These are phyloP conservation scores for Pythium oligandrum DNA, from an alignment of 352 stramenopile species.

Conservation along the genomic window DNA sequence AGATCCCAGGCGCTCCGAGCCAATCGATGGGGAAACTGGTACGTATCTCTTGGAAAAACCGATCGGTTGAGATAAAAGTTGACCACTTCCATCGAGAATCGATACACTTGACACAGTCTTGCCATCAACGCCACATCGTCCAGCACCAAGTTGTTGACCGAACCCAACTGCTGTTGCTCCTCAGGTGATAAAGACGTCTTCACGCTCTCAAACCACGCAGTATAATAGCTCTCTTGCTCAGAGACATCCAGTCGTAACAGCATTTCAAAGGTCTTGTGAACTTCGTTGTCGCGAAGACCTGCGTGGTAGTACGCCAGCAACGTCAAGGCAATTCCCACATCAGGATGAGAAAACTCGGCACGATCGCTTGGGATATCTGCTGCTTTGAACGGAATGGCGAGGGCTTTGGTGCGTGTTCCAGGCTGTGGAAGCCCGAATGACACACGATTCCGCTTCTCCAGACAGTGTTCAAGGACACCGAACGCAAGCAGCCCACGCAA, in stretches of 20 bases:
- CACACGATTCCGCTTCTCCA: constrained; percentile 86
- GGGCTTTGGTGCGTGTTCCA: constrained; percentile 41
- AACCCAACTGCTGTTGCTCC: constrained; percentile 30
- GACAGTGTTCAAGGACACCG: constrained; percentile 69
- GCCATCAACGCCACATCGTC: constrained; percentile 65
- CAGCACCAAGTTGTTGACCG: constrained; percentile 68
- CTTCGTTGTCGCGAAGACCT: constrained; percentile 5
- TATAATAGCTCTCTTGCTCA: constrained; percentile 47
- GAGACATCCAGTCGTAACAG: constrained; percentile 6
- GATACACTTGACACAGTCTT: constrained; percentile 42
- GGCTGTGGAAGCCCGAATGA: constrained; percentile 61
- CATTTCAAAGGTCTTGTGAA: constrained; percentile 1
- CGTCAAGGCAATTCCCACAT: constrained; percentile 12
- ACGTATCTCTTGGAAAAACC: constrained; percentile 79
- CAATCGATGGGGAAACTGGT: constrained; percentile 69
- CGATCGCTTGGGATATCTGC: constrained; percentile 40
- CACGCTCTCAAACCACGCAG: constrained; percentile 56
- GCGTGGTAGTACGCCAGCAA: constrained; percentile 13
- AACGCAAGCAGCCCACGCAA: constrained; percentile 75
- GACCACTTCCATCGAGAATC: constrained; percentile 62
- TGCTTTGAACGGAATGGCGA: constrained; percentile 85
- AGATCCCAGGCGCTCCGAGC: constrained; percentile 81
- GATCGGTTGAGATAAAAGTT: constrained; percentile 84
- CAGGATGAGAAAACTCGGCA: constrained; percentile 12
- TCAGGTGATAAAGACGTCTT: constrained; percentile 4